These are phyloP conservation scores for Pharnaceum exiguum DNA, from an alignment of 148 eudicot species.

Conservation along the genomic window DNA sequence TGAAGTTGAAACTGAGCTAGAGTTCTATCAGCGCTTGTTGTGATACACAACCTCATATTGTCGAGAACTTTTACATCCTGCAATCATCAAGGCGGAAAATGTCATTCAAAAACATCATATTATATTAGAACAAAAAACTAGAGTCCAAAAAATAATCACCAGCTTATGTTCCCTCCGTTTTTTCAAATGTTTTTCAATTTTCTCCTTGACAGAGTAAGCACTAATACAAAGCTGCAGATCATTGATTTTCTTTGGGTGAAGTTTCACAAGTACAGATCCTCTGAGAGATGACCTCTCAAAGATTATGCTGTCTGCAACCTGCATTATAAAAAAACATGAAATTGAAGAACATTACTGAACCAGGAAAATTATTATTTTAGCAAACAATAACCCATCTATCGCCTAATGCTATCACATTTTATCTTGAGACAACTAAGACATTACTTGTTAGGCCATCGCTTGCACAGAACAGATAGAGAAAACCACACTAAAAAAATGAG, in stretches of 20 bases:
- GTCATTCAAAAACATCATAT: not conserved
- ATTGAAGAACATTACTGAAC: not conserved
- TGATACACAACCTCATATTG: slow-evolving; percentile 46
- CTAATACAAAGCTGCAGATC: slow-evolving; percentile 52
- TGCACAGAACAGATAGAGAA: too few species aligned
- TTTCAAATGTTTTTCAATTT: slow-evolving; percentile 32
- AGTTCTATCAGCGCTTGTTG: slow-evolving; percentile 35
- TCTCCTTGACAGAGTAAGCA: slow-evolving; percentile 51
- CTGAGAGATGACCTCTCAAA: slow-evolving; percentile 44
- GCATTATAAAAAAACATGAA: slow-evolving; percentile 13
- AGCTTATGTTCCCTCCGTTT: slow-evolving; percentile 26
- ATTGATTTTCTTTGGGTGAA: slow-evolving; percentile 56
- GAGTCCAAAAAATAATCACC: slow-evolving; percentile 18
- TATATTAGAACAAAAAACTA: not conserved
- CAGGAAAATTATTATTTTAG: not conserved
- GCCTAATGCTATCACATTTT: too few species aligned
- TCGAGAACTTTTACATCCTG: slow-evolving; percentile 63
- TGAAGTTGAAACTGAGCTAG: slow-evolving; percentile 68
- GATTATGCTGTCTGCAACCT: slow-evolving; percentile 82
- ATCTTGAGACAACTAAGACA: too few species aligned
- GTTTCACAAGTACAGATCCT: slow-evolving; percentile 51
- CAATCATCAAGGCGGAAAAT: slow-evolving; percentile 20
- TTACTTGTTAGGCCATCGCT: too few species aligned
- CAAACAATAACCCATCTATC: too few species aligned
- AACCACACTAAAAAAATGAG: too few species aligned